Conservation (phyloP, 176 grass and related monocot species). For the Elymus sibiricus region DNA sequence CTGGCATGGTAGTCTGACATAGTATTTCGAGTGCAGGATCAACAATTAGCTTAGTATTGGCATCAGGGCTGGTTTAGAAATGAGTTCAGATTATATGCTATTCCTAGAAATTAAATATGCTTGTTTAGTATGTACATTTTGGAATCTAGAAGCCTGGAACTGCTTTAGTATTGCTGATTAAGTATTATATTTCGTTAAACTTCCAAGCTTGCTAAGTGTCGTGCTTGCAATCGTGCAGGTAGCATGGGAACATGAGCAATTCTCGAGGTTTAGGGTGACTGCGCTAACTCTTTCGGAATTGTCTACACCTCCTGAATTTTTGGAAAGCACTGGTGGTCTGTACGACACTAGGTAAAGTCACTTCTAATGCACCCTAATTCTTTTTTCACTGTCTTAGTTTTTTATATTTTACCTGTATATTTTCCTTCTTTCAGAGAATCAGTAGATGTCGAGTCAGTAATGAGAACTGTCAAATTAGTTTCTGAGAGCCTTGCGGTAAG, state of each 20-base stretch:
- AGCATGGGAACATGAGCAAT: constrained; percentile 98
- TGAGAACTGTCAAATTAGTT: constrained; percentile 81
- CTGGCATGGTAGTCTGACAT: neutral
- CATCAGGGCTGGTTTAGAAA: neutral
- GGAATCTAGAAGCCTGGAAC: neutral
- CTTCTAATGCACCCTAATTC: neutral
- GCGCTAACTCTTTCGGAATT: constrained; percentile 90
- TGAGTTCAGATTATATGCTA: neutral
- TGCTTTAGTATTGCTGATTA: constrained; percentile 10
- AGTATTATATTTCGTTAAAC: neutral
- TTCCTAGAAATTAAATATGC: neutral
- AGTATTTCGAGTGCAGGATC: constrained; percentile 7
- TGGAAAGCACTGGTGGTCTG: constrained; percentile 77
- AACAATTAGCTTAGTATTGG: neutral
- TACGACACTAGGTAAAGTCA: constrained; percentile 70
- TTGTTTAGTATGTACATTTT: constrained; percentile 25
- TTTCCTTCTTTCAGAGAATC: constrained; percentile 59
- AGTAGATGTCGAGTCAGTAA: constrained; percentile 57
- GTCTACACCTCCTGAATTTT: constrained; percentile 79
- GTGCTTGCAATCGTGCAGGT: constrained; percentile 59
- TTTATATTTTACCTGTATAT: neutral
- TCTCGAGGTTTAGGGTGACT: constrained; percentile 97
- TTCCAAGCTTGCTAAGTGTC: neutral
- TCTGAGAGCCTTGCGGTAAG: constrained; percentile 89
- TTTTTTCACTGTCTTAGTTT: constrained; percentile 1